phyloP scores from a whole-genome alignment of 75 land plant species.

The Isoetes taiwanensis region DNA sequence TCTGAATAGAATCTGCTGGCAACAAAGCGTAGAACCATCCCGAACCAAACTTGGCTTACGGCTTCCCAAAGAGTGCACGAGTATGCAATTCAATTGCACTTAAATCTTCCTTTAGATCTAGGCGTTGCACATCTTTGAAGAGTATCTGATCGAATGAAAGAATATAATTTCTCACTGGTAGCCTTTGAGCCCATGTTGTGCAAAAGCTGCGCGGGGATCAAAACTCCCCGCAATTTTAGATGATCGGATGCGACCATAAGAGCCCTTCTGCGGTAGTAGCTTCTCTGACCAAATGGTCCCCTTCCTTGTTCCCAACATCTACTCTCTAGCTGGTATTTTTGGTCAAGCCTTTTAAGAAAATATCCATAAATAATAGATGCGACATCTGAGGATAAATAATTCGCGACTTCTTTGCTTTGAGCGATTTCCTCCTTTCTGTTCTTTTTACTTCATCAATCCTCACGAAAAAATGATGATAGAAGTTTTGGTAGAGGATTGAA shows the following conservation, averaged over 20 bases:
- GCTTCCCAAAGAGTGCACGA: slow-evolving; percentile 69
- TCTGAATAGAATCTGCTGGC: slow-evolving; percentile 31
- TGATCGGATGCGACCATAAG: slow-evolving; percentile 12
- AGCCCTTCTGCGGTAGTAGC: slow-evolving; percentile 11
- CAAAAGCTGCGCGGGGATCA: no score
- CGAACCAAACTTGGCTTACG: slow-evolving; percentile 36
- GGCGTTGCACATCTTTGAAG: slow-evolving; percentile 56
- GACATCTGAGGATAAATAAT: slow-evolving; percentile 62
- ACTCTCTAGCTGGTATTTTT: slow-evolving; percentile 64
- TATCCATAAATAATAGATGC: slow-evolving; percentile 79
- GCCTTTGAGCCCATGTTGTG: slow-evolving; percentile 21
- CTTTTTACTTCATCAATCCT: slow-evolving; percentile 69
- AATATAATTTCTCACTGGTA: slow-evolving; percentile 40
- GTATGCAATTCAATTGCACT: slow-evolving; percentile 63
- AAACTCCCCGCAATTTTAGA: slow-evolving; percentile 13
- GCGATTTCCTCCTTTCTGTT: slow-evolving; percentile 39
- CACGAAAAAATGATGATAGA: slow-evolving; percentile 18
- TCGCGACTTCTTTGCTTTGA: slow-evolving; percentile 63
- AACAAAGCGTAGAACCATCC: slow-evolving; percentile 40
- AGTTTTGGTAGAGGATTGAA: no score
- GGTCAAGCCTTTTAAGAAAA: slow-evolving; percentile 55
- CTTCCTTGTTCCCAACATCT: slow-evolving; percentile 27
- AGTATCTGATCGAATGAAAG: slow-evolving; percentile 44
- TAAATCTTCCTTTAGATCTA: slow-evolving; percentile 45
- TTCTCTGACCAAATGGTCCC: slow-evolving; percentile 4